These are phyloP conservation scores for Daedaleopsis nitida DNA, from an alignment of 768 basidiomycete species.

Conservation along the genomic window DNA sequence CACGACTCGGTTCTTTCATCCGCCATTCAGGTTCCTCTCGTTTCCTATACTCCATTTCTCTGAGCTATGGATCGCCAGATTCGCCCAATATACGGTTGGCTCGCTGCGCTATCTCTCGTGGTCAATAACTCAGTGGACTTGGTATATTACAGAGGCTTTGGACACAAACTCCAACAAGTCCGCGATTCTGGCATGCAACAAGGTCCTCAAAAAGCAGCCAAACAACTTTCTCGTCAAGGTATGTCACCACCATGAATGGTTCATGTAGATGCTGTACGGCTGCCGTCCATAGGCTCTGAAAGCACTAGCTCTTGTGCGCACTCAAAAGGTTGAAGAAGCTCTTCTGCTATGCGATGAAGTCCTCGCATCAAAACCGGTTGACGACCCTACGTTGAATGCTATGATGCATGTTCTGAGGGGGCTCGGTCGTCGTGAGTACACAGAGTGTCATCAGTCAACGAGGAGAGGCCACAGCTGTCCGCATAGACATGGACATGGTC, in stretches of 20 bases:
- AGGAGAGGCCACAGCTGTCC: background rate
- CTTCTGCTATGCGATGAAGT: conserved; percentile 80
- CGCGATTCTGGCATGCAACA: conserved; percentile 83
- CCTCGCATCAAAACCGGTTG: conserved; percentile 67
- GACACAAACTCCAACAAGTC: conserved; percentile 88
- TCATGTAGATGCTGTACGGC: background rate
- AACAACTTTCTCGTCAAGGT: conserved; percentile 75
- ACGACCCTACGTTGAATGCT: conserved; percentile 73
- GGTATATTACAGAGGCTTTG: conserved; percentile 62
- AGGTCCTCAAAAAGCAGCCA: conserved; percentile 84
- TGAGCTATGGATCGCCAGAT: conserved; percentile 73
- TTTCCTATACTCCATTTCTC: background rate
- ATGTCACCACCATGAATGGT: conserved; percentile 1
- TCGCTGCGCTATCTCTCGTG: background rate
- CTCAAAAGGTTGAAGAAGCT: conserved; percentile 85
- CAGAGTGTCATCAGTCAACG: background rate
- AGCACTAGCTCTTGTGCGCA: conserved; percentile 80
- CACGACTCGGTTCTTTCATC: background rate
- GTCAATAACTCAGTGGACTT: background rate
- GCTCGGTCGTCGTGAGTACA: conserved; percentile 62
- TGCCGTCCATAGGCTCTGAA: conserved; percentile 64
- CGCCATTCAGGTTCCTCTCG: background rate
- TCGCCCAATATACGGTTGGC: conserved; percentile 80
- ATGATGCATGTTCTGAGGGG: conserved; percentile 85
- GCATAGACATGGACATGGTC: conserved; percentile 72